A percentile compares a stretch with the other conserved stretches of the same genome.
These are phyloP conservation scores for Ustilago sp. DNA, from an alignment of 1,284 basidiomycete species.

Conservation along the genomic window DNA sequence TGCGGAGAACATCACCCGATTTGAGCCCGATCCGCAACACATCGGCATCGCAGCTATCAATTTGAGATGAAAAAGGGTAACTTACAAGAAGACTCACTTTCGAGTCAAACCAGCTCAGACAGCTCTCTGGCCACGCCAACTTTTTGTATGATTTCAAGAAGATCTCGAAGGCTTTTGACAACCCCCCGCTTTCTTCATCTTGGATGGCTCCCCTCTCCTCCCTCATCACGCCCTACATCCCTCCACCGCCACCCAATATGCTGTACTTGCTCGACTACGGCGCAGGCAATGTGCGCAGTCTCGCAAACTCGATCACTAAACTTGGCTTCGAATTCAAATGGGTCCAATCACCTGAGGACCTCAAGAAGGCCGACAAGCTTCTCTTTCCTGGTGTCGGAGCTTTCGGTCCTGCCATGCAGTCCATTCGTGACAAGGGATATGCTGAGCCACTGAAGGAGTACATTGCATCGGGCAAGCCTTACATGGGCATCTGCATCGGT, in stretches of 20 bases:
- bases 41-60: constrained; percentile 27
- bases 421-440: constrained; percentile 80
- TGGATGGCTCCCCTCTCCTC: not conserved
- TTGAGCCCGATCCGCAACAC: not conserved
- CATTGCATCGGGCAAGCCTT: constrained; percentile 88
- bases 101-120: constrained; percentile 16
- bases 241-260: constrained; percentile 37
- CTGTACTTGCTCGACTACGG: constrained; percentile 69
- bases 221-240: not conserved
- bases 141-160: not conserved
- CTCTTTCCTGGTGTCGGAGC: constrained; percentile 98
- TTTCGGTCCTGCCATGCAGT: constrained; percentile 87
- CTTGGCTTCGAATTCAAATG: constrained; percentile 91
- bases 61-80: not conserved
- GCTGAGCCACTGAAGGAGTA: constrained; percentile 85
- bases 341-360: constrained; percentile 86
- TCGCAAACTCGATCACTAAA: constrained; percentile 89
- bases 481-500: constrained; percentile 89
- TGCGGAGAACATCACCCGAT: constrained; percentile 7
- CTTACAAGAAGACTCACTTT: constrained; percentile 19
- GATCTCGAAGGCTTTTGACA: not conserved
- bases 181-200: not conserved
- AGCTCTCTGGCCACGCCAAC: not conserved
- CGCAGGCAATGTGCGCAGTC: constrained; percentile 70
- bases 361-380: constrained; percentile 87